A percentile compares a stretch with the other conserved stretches of the same genome.
Evolutionary conservation across 2,329 filamentous ascomycete genomes (phyloP).

Genomic region (Fonsecaea multimorphosa): DNA sequence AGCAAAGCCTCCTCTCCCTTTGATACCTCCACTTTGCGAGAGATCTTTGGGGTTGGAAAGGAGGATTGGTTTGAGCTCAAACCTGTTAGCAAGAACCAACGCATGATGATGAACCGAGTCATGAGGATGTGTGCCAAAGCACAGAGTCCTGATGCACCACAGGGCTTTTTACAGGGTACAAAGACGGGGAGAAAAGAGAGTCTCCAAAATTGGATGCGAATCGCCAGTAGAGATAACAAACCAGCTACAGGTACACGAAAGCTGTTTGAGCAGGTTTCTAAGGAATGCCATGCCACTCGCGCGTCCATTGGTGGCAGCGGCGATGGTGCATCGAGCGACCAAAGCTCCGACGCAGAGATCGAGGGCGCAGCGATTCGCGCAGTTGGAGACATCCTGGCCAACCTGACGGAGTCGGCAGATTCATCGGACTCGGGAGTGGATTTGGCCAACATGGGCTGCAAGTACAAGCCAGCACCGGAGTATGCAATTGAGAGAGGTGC

Average conservation of each 20-base stretch:
- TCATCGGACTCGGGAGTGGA: slow-evolving; percentile 9
- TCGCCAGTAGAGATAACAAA: slow-evolving; percentile 10
- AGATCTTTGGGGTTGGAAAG: slow-evolving; percentile 30
- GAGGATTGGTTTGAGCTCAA: slow-evolving; percentile 34
- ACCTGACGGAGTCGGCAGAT: slow-evolving; percentile 21
- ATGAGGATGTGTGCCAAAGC: slow-evolving; percentile 22
- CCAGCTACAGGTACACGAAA: slow-evolving; percentile 11
- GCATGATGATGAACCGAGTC: slow-evolving; percentile 30
- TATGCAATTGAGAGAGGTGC: slow-evolving; percentile 35
- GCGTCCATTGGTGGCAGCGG: not conserved
- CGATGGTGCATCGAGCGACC: not conserved
- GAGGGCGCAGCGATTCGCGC: slow-evolving; percentile 32
- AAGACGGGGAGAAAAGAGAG: slow-evolving; percentile 3
- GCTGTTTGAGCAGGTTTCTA: slow-evolving; percentile 26
- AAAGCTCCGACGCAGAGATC: slow-evolving; percentile 19
- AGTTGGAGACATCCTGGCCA: slow-evolving; percentile 34
- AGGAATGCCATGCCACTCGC: slow-evolving; percentile 21
- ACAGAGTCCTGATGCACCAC: slow-evolving; percentile 17
- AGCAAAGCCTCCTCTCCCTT: slow-evolving; percentile 4
- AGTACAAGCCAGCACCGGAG: slow-evolving; percentile 35
- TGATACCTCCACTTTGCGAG: slow-evolving; percentile 21
- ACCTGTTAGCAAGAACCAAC: slow-evolving; percentile 26
- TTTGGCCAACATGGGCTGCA: slow-evolving; percentile 14
- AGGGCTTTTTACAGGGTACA: not conserved
- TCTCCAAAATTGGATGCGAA: slow-evolving; percentile 17